These are phyloP conservation scores for Aspergillus baeticus DNA, from an alignment of 495 filamentous ascomycete species.

Conservation along the genomic window DNA sequence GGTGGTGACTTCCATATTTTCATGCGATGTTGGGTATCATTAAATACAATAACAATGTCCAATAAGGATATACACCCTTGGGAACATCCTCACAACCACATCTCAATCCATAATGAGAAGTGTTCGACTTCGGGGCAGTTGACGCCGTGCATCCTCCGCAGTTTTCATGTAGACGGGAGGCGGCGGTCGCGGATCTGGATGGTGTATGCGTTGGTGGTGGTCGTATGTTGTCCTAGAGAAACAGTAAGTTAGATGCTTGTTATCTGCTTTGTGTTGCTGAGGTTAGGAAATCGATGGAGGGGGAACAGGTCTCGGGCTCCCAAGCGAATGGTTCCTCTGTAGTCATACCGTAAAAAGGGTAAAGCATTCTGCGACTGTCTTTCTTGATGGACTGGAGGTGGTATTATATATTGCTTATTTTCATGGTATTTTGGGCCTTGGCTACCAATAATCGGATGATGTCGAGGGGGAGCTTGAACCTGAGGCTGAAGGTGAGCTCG, in stretches of 20 bases:
- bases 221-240: conserved; percentile 9
- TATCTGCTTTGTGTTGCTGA: neutral
- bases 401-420: neutral
- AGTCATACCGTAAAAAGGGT: conserved; percentile 23
- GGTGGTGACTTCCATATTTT: neutral
- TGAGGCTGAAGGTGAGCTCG: conserved; percentile 17
- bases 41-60: conserved; percentile 13
- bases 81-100: neutral
- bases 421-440: conserved; percentile 1
- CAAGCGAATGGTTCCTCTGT: neutral
- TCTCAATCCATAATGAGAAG: conserved; percentile 38
- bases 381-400: conserved; percentile 9
- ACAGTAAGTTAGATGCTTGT: conserved; percentile 4
- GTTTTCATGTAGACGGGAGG: conserved; percentile 29
- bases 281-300: neutral
- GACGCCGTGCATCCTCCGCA: conserved; percentile 23
- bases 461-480: conserved; percentile 5
- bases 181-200: conserved; percentile 22
- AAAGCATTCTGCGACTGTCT: conserved; percentile 4
- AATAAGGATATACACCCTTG: conserved; percentile 9
- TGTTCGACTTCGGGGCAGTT: conserved; percentile 24
- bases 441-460: conserved; percentile 9
- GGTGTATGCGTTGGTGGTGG: neutral
- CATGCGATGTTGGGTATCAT: conserved; percentile 36
- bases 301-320: neutral